Percentiles rank a stretch among this genome's conserved stretches.
Evolutionary conservation across 805 yeast species (phyloP).

Genomic region (Soucietia sequanensis): DNA sequence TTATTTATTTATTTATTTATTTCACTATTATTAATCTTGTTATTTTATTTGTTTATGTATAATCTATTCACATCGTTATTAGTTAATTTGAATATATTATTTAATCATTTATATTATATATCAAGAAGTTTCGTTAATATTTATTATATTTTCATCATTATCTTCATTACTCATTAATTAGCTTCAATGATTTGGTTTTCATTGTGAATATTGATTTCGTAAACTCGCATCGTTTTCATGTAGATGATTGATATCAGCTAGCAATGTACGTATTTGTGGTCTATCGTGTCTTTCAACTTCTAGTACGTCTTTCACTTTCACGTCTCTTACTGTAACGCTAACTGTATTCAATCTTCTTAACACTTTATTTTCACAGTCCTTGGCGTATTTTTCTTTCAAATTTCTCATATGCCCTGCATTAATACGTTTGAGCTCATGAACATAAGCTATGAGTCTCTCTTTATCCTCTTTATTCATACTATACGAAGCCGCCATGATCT

Average conservation of each 20-base stretch:
- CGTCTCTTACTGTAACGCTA: slow-evolving; percentile 49
- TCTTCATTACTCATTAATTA: too few species aligned
- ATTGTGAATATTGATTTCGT: too few species aligned
- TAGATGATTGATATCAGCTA: slow-evolving; percentile 18
- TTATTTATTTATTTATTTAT: slow-evolving; percentile 3
- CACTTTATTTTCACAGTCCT: slow-evolving; percentile 34
- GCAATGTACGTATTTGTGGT: slow-evolving; percentile 27
- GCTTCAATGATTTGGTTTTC: too few species aligned
- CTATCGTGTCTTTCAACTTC: slow-evolving; percentile 43
- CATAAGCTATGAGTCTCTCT: slow-evolving; percentile 28
- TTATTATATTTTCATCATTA: too few species aligned
- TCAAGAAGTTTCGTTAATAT: too few species aligned
- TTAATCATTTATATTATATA: too few species aligned
- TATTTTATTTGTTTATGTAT: background rate
- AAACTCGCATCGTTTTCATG: slow-evolving; percentile 1
- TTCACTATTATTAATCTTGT: background rate
- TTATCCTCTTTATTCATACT: too few species aligned
- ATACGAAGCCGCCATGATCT: too few species aligned
- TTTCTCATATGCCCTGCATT: slow-evolving; percentile 23
- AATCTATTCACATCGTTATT: background rate
- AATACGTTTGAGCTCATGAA: slow-evolving; percentile 19
- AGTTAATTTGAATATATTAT: too few species aligned
- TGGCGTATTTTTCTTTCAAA: slow-evolving; percentile 20
- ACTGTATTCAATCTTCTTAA: slow-evolving; percentile 45
- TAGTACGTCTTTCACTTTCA: slow-evolving; percentile 43